Evolutionary conservation across 148 eudicot species (phyloP).

Genomic region (Pharnaceum exiguum): DNA sequence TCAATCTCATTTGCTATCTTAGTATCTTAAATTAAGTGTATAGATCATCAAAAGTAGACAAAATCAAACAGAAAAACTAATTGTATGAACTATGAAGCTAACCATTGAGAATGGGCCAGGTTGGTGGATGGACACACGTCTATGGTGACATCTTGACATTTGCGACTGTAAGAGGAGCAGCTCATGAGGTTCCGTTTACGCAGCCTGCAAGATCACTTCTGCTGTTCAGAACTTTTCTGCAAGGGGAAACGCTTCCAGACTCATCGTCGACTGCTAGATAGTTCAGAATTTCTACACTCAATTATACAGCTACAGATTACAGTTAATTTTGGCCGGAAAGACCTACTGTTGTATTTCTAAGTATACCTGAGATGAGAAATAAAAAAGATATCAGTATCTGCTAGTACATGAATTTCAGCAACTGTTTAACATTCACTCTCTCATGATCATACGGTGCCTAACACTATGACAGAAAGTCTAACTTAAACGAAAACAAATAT

Average conservation of each 20-base stretch:
- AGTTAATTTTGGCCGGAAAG: too few relatives aligned
- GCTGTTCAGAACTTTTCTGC: slow-evolving; percentile 50
- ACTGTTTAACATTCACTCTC: too few relatives aligned
- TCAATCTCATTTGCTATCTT: background rate
- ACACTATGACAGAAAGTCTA: too few relatives aligned
- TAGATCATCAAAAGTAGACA: too few relatives aligned
- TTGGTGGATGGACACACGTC: slow-evolving; percentile 72
- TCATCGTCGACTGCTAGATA: background rate
- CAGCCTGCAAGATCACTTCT: slow-evolving; percentile 65
- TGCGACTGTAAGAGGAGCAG: slow-evolving; percentile 77
- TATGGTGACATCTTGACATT: slow-evolving; percentile 51
- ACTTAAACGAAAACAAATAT: too few relatives aligned
- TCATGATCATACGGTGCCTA: too few relatives aligned
- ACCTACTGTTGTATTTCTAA: background rate
- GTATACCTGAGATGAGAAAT: too few relatives aligned
- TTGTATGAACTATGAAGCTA: background rate
- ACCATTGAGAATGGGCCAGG: slow-evolving; percentile 24
- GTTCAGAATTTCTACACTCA: background rate
- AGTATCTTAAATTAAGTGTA: too few relatives aligned
- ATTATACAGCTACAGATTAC: too few relatives aligned
- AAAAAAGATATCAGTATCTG: too few relatives aligned
- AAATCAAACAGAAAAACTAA: too few relatives aligned
- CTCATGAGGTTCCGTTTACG: slow-evolving; percentile 66
- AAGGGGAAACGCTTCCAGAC: slow-evolving; percentile 38
- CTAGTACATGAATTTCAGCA: too few relatives aligned